Evolutionary conservation across 345 rosid species (phyloP).

Genomic region (Corymbia maculata): DNA sequence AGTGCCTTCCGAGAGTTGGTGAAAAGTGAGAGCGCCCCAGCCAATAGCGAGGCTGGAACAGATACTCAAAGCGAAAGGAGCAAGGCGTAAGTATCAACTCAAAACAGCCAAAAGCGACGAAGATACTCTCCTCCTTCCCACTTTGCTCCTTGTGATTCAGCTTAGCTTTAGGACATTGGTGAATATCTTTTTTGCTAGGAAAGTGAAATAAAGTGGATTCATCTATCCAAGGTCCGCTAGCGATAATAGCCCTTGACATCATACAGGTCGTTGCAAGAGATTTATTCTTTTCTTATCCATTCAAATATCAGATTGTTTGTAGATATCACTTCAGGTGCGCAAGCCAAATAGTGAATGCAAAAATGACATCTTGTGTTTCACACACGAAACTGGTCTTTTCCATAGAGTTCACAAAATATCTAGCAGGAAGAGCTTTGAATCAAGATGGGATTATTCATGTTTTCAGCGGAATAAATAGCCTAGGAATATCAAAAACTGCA

Average conservation of each 20-base stretch:
- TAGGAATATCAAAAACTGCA: background rate
- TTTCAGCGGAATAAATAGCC: background rate
- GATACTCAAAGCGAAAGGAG: conserved; percentile 5
- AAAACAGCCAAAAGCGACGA: background rate
- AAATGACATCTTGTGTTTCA: background rate
- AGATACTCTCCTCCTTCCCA: background rate
- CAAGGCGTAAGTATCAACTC: background rate
- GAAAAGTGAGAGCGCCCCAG: background rate
- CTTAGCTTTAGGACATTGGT: background rate
- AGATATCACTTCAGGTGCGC: background rate
- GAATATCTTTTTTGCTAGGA: background rate
- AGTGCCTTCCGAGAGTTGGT: conserved; percentile 6
- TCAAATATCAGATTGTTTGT: background rate
- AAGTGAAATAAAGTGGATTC: background rate
- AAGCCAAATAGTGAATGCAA: background rate
- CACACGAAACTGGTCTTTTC: background rate
- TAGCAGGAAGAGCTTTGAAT: background rate
- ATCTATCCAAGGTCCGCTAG: background rate
- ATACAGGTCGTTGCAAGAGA: background rate
- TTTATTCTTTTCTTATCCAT: background rate
- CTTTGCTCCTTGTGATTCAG: background rate
- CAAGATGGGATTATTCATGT: background rate
- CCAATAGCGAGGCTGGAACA: conserved; percentile 8
- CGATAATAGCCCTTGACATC: background rate
- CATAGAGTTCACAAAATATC: background rate